A percentile compares a stretch with the other conserved stretches of the same genome.
These are phyloP conservation scores for Zymoseptoria crescenta DNA, from an alignment of 2,329 filamentous ascomycete species.

Conservation along the genomic window DNA sequence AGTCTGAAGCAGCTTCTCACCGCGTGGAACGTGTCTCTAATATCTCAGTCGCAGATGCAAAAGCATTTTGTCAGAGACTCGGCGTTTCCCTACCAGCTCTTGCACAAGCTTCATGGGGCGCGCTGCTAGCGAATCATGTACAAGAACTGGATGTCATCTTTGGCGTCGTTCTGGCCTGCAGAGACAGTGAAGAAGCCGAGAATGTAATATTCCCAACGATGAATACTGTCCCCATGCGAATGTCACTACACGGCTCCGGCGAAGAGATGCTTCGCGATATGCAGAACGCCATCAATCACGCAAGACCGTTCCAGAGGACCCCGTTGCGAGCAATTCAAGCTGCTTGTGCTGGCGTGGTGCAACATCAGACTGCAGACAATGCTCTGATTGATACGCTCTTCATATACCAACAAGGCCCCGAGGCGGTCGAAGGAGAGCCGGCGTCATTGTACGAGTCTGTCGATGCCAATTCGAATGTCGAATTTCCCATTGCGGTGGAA, in stretches of 20 bases:
- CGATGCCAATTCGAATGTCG: constrained; percentile 58
- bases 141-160: constrained; percentile 67
- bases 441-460: constrained; percentile 53
- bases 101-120: constrained; percentile 67
- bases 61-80: constrained; percentile 55
- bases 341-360: constrained; percentile 23
- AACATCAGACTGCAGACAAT: constrained; percentile 20
- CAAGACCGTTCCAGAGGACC: constrained; percentile 67
- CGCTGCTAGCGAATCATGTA: constrained; percentile 57
- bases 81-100: constrained; percentile 69
- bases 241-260: constrained; percentile 61
- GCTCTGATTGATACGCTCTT: constrained; percentile 58
- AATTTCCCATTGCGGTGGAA: constrained; percentile 77
- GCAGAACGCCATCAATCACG: constrained; percentile 59
- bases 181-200: constrained; percentile 64
- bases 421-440: constrained; percentile 20
- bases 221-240: constrained; percentile 76
- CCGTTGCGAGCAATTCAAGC: constrained; percentile 64
- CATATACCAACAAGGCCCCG: constrained; percentile 53
- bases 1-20: constrained; percentile 24
- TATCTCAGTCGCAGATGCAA: constrained; percentile 37
- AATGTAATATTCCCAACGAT: constrained; percentile 77
- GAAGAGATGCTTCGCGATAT: constrained; percentile 61
- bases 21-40: constrained; percentile 42
- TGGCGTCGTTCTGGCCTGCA: constrained; percentile 74